These are phyloP conservation scores for Cruciata laevipes DNA, from an alignment of 257 asterid genomes.

Conservation along the genomic window DNA sequence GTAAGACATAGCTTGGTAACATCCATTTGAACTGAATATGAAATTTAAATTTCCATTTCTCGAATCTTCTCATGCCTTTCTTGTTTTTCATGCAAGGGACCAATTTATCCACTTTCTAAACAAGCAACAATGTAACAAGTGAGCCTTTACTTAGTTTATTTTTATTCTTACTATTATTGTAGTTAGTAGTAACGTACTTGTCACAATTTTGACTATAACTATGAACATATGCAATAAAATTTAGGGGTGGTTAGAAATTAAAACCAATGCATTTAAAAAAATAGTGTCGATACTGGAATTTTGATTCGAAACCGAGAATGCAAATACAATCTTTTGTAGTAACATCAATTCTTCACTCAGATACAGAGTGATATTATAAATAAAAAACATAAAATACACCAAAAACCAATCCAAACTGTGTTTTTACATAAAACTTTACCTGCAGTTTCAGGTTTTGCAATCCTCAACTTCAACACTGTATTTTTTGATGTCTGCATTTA, in stretches of 20 bases:
- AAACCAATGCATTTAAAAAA: no score
- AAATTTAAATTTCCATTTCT: no score
- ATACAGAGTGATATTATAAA: not conserved
- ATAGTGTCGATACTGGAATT: no score
- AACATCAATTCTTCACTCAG: not conserved
- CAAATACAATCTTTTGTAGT: not conserved
- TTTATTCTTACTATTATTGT: not conserved
- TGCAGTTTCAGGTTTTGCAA: slow-evolving; percentile 73
- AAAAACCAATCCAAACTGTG: not conserved
- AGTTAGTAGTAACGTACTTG: not conserved
- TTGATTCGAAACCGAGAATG: not conserved
- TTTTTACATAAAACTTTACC: slow-evolving; percentile 30
- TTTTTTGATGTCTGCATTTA: slow-evolving; percentile 44
- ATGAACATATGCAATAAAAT: no score
- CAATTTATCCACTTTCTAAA: not conserved
- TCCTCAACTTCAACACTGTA: slow-evolving; percentile 46
- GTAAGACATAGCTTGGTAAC: no score
- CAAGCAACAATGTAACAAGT: not conserved
- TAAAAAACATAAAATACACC: not conserved
- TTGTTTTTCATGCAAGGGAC: no score
- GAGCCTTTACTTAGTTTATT: not conserved
- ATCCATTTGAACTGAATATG: no score
- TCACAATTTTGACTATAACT: not conserved
- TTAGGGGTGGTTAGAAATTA: no score
- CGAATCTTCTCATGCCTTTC: no score